A percentile compares a stretch with the other conserved stretches of the same genome.
Conservation (phyloP, 2,329 filamentous ascomycete species). For the Cordyceps javanica region DNA sequence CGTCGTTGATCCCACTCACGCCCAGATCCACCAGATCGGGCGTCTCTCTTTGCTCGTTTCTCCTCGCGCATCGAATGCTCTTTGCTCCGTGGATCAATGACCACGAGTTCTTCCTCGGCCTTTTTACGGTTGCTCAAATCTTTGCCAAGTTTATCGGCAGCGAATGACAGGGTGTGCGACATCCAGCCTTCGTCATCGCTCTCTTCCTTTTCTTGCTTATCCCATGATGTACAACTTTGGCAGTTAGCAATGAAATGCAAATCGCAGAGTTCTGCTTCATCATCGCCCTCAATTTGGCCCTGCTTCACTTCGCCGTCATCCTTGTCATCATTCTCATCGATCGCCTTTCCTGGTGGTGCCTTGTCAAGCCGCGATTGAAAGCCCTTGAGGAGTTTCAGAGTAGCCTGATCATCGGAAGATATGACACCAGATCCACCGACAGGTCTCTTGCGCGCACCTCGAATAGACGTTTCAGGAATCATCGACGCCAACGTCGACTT, state of each 20-base stretch:
- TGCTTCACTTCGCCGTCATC: slow-evolving; percentile 15
- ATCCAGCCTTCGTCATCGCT: slow-evolving; percentile 72
- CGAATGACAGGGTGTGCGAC: slow-evolving; percentile 77
- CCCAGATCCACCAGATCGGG: slow-evolving; percentile 45
- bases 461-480: slow-evolving; percentile 65
- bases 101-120: slow-evolving; percentile 83
- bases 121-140: slow-evolving; percentile 86
- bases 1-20: slow-evolving; percentile 48
- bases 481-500: slow-evolving; percentile 66
- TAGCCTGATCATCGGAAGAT: slow-evolving; percentile 53
- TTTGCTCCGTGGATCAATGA: slow-evolving; percentile 87
- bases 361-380: slow-evolving; percentile 74
- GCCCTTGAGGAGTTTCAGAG: slow-evolving; percentile 65
- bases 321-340: slow-evolving; percentile 21
- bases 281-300: slow-evolving; percentile 39
- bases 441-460: slow-evolving; percentile 60
- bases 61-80: slow-evolving; percentile 65
- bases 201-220: slow-evolving; percentile 55
- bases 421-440: slow-evolving; percentile 47
- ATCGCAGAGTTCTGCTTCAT: slow-evolving; percentile 76
- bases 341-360: slow-evolving; percentile 35
- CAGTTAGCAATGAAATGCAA: slow-evolving; percentile 95
- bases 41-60: slow-evolving; percentile 53
- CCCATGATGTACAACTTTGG: slow-evolving; percentile 85
- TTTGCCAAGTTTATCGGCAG: slow-evolving; percentile 85